Conservation (phyloP, 2,329 filamentous ascomycete genomes). For the Blastomyces silverae region DNA sequence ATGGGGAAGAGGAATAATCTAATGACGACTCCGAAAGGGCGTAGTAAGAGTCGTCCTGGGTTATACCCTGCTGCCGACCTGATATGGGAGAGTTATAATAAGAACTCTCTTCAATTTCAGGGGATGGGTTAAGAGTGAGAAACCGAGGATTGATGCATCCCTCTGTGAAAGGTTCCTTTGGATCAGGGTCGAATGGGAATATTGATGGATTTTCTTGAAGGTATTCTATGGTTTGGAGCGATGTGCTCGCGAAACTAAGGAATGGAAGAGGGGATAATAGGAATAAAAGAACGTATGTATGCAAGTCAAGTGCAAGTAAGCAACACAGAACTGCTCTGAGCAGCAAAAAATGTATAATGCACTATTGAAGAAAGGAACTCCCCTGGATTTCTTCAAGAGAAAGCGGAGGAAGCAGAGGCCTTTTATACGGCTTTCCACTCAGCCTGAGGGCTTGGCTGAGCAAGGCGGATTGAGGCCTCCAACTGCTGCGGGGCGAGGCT, state of each 20-base stretch:
- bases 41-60: not conserved
- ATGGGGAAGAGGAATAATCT: not conserved
- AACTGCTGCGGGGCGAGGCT: not conserved
- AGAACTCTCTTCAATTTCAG: not conserved
- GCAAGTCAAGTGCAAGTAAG: not conserved
- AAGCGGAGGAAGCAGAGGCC: not conserved
- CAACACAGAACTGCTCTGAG: not conserved
- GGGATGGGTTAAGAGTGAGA: not conserved
- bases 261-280: not conserved
- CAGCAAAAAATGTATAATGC: not conserved
- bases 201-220: not conserved
- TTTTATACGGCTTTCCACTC: not conserved
- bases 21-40: not conserved
- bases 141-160: not conserved
- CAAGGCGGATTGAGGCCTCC: not conserved
- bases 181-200: not conserved
- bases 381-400: not conserved
- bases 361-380: not conserved
- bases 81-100: not conserved
- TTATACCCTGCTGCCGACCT: not conserved
- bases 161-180: not conserved
- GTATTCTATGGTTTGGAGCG: constrained; percentile 9
- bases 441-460: not conserved
- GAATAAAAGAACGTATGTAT: not conserved
- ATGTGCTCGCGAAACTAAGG: not conserved